Evolutionary conservation across 176 grass and related monocot genomes (phyloP), one percentile per base, ranked within the genome.

Genomic region (Saccharum spontaneum): DNA sequence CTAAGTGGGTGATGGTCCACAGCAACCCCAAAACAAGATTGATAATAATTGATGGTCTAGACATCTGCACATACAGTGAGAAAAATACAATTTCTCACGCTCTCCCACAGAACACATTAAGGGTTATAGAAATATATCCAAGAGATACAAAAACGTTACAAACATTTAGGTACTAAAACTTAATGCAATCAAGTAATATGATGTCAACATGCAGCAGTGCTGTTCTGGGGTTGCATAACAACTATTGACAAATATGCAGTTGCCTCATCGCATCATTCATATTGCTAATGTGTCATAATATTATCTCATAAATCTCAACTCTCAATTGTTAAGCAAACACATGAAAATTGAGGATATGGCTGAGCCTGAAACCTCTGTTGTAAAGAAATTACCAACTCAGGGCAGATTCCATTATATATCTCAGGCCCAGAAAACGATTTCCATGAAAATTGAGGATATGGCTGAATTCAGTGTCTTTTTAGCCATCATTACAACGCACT

Each of bases 1-100:
- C 64, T 18, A 91, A 48, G 79, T 99, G 91, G 67, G 94, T 81
- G 39, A 92, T 85, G 79, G 71, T 86, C 87, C 88, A 99, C 11
- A 95, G 69, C 48, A 91, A 83, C 43, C 91, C 93, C 76, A 92
- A 70, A 49, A 83, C 37, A 23, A 80, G 76, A 34, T 84, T 89
- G 28, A 72, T 24, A 88, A 94, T 82, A 54, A 82, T 75, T 43
- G 88, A 86, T 81, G 75, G 69, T 59, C 48, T 34, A 73, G 90
- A 80, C 79, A 90, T 94, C 90, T 91, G 88, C 78, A 87, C 13
- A 30, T 57, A 54, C 50, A 74, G 57, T 75, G 17, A 90, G 34
- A 36, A 36, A 63, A 76, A 84, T 30, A 79, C 1, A 78, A 79
- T 33, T 36, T 71, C 49, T 79, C 44, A 79, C 44, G 39, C 68